These are phyloP conservation scores for Phytopythium cucurbitacearum DNA, from an alignment of 352 stramenopile species.

Conservation along the genomic window DNA sequence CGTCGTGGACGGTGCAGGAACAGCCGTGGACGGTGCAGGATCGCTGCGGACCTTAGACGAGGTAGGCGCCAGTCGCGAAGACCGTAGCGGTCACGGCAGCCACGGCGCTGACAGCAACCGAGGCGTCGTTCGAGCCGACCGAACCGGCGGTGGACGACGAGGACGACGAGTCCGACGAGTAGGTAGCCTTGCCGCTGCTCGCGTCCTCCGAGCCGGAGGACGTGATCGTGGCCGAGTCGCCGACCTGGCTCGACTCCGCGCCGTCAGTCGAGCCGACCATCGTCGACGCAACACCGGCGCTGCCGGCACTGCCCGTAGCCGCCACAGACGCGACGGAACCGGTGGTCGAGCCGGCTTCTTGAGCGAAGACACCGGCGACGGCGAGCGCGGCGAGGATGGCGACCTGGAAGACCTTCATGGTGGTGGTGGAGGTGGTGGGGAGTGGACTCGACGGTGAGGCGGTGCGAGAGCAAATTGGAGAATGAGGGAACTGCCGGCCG, in stretches of 20 bases:
- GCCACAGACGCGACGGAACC: background rate
- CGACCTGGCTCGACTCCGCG: background rate
- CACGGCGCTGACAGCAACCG: background rate
- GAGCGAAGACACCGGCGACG: slow-evolving; percentile 1
- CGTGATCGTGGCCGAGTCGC: background rate
- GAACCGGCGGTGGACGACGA: slow-evolving; percentile 2
- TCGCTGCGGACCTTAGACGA: background rate
- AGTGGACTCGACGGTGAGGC: background rate
- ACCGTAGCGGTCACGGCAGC: slow-evolving; percentile 1
- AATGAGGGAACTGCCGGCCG: background rate
- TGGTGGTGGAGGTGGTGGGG: background rate
- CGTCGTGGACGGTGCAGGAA: too few species aligned
- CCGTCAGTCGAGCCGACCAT: too few species aligned
- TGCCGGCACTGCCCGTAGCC: too few species aligned
- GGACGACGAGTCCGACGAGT: background rate
- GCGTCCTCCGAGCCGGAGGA: background rate
- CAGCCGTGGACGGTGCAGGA: too few species aligned
- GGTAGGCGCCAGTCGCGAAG: slow-evolving; percentile 3
- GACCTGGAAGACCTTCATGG: slow-evolving; percentile 6
- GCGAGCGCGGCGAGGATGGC: slow-evolving; percentile 3
- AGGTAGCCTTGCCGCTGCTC: background rate
- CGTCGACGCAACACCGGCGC: too few species aligned
- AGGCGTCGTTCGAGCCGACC: slow-evolving; percentile 4
- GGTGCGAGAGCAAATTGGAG: slow-evolving; percentile 1
- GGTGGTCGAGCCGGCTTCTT: background rate